phyloP scores from a whole-genome alignment of 2,329 filamentous ascomycete genomes.

The Rhexocercosporidium sp. region DNA sequence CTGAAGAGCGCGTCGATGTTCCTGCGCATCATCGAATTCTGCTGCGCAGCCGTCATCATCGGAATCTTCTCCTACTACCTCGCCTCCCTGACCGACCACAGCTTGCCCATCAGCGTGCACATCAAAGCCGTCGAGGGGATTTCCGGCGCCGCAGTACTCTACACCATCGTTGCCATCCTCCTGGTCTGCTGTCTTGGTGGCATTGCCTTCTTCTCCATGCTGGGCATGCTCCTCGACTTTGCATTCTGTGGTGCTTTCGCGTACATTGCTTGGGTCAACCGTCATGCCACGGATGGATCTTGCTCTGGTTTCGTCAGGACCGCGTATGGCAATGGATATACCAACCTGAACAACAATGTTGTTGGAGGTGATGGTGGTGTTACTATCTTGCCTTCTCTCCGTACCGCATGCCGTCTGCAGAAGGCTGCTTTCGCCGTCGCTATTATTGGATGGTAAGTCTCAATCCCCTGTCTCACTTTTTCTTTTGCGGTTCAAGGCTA shows the following conservation, averaged over 20 bases:
- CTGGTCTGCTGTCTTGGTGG: conserved; percentile 83
- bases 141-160: conserved; percentile 74
- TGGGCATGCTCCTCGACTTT: conserved; percentile 78
- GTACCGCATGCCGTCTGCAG: conserved; percentile 76
- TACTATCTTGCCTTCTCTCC: conserved; percentile 47
- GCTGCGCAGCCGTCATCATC: conserved; percentile 74
- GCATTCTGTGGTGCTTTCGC: conserved; percentile 79
- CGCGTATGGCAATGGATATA: conserved; percentile 69
- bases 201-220: conserved; percentile 70
- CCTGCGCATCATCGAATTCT: conserved; percentile 76
- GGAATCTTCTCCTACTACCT: conserved; percentile 87
- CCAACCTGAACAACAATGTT: conserved; percentile 53
- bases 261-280: conserved; percentile 78
- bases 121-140: conserved; percentile 80
- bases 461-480: neutral
- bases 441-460: conserved; percentile 74
- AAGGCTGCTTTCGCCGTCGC: conserved; percentile 78
- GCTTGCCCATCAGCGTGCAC: conserved; percentile 65
- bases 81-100: conserved; percentile 69
- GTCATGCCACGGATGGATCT: conserved; percentile 63
- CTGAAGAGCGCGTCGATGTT: conserved; percentile 74
- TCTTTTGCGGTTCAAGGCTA: neutral
- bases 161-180: conserved; percentile 73
- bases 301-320: conserved; percentile 71
- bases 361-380: conserved; percentile 53